These are phyloP conservation scores for Picea abies DNA, from an alignment of 83 land plant species.

Conservation along the genomic window DNA sequence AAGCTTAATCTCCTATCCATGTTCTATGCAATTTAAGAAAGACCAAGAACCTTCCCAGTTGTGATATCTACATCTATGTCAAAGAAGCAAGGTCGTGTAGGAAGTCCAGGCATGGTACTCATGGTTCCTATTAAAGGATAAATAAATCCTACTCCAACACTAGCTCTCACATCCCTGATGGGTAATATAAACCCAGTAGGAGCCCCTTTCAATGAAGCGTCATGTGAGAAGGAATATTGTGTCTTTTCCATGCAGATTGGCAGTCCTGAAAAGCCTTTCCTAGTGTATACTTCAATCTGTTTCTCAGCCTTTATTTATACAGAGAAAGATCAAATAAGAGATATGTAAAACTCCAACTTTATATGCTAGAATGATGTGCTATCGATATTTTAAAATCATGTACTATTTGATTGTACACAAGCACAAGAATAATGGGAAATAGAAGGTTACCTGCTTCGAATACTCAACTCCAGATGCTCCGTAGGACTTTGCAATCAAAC, in stretches of 20 bases:
- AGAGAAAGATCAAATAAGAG: background rate
- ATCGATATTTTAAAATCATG: background rate
- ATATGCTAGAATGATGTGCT: background rate
- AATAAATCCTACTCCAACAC: constrained; percentile 97
- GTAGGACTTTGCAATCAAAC: constrained; percentile 85
- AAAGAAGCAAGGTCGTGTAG: constrained; percentile 96
- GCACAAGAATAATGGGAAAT: constrained; percentile 2
- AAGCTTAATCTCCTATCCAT: background rate
- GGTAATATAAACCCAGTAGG: constrained; percentile 86
- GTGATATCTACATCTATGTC: constrained; percentile 88
- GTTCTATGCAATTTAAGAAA: constrained; percentile 45
- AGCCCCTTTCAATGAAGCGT: constrained; percentile 82
- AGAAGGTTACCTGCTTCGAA: constrained; percentile 70
- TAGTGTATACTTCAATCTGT: constrained; percentile 87
- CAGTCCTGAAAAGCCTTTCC: constrained; percentile 83
- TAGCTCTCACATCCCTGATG: constrained; percentile 85
- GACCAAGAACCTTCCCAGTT: constrained; percentile 85
- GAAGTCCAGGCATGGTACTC: constrained; percentile 99
- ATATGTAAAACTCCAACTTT: background rate
- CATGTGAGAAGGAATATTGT: constrained; percentile 92
- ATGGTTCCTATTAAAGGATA: constrained; percentile 91
- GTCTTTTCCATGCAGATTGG: constrained; percentile 99
- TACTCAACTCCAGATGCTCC: constrained; percentile 95
- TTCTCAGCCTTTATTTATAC: constrained; percentile 75
- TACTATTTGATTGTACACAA: background rate